Evolutionary conservation across 208 protist genomes (phyloP), one percentile per base, ranked within the genome.

Genomic region (Crithidia bombi): DNA sequence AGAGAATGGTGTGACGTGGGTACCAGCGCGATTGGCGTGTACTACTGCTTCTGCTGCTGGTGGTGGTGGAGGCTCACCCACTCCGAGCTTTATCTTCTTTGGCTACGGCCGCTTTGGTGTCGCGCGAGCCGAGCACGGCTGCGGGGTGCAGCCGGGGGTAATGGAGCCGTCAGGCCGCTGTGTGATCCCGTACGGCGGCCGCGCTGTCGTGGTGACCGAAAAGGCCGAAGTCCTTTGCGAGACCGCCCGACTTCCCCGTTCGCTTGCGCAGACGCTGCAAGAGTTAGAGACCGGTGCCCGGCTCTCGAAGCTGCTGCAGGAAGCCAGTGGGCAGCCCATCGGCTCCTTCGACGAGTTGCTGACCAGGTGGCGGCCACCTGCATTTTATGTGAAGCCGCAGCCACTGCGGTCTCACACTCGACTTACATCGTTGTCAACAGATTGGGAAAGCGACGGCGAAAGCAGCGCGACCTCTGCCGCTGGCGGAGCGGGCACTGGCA

Each of bases 151-250:
- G 44, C 65, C 81, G 9, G 84, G 84, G 39, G 63, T 84, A 23
- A 57, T 72, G 62, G 78, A 84, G 69, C 75, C 78, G 33, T 72
- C 78, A 3, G 81, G 80, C 7, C 78, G 83, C 65, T 89, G 83
- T 49, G 68, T 90, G 3, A 58, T 90, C 9, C 81, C 85, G 23
- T 90, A 87, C 70, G 78, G 75, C 23, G 85, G 85, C 19, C n/a
- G 41, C 39, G 78, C 79, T 0, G 69, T 77, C 14, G 65, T 69
- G 15, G 81, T 86, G 1, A 80, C 74, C 36, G 50, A 64, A 3
- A 57, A 23, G 25, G 81, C 78, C 12, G 72, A 87, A 62, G 81
- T 90, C 41, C 79, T 90, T 23, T 90, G 85, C 57, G 58, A 73
- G 55, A 49, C 36, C 10, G 54, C 66, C 15, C 54, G 52, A 10